phyloP scores from a whole-genome alignment of 2,329 filamentous ascomycete species.

The Pseudodiploospora longispora region DNA sequence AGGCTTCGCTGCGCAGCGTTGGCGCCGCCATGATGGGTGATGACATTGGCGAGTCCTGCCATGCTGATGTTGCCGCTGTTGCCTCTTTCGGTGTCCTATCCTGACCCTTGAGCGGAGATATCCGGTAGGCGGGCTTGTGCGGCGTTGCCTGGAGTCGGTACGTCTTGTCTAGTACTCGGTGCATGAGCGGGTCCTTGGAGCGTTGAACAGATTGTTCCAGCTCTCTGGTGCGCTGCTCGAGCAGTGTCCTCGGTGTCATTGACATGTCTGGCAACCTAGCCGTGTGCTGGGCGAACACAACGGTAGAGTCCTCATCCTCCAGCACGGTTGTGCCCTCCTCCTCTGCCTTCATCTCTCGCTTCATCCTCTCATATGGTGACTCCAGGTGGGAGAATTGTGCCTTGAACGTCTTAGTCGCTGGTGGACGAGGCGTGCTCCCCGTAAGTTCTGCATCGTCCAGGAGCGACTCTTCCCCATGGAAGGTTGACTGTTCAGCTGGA shows the following conservation, averaged over 20 bases:
- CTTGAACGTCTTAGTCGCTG: conserved; percentile 40
- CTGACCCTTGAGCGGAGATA: conserved; percentile 36
- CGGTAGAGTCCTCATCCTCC: conserved; percentile 37
- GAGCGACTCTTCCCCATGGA: conserved; percentile 52
- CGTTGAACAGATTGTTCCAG: conserved; percentile 27
- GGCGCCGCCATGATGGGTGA: conserved; percentile 75
- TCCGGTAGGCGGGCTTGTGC: conserved; percentile 45
- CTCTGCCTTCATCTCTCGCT: conserved; percentile 53
- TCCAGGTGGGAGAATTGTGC: conserved; percentile 57
- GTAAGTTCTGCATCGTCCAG: conserved; percentile 56
- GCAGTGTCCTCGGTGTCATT: conserved; percentile 47
- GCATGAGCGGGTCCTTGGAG: conserved; percentile 69
- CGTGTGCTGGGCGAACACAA: conserved; percentile 44
- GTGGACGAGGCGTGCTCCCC: conserved; percentile 60
- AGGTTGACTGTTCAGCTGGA: conserved; percentile 25
- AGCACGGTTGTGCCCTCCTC: conserved; percentile 28
- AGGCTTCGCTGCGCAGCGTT: conserved; percentile 76
- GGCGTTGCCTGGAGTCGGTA: conserved; percentile 92
- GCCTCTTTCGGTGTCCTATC: conserved; percentile 22
- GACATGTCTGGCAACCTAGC: conserved; percentile 54
- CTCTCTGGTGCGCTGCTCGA: conserved; percentile 22
- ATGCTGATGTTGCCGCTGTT: conserved; percentile 23
- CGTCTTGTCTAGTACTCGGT: conserved; percentile 89
- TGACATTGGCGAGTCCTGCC: conserved; percentile 56
- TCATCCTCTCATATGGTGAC: conserved; percentile 70